Evolutionary conservation across 306 rosid genomes (phyloP).

Genomic region (Dryas octopetala): DNA sequence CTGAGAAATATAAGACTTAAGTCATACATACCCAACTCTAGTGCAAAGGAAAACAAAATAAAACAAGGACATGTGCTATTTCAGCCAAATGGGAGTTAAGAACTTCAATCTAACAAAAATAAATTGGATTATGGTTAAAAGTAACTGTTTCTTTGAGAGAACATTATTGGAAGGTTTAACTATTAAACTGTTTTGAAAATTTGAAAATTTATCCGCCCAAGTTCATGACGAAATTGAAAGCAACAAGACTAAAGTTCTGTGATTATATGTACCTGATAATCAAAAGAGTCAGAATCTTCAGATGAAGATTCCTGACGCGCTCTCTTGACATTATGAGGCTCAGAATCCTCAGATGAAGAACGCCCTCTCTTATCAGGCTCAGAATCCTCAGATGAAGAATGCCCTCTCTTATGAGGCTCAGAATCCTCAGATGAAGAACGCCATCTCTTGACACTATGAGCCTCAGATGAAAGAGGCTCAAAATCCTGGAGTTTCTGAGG

Average conservation of each 20-base stretch:
- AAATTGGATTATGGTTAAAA: neutral
- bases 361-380: no score
- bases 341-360: no score
- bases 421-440: no score
- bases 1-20: slow-evolving; percentile 5
- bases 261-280: slow-evolving; percentile 67
- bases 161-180: neutral
- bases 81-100: neutral
- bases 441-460: no score
- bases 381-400: no score
- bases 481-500: no score
- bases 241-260: slow-evolving; percentile 5
- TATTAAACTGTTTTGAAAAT: neutral
- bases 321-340: no score
- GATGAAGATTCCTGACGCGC: no score
- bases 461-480: no score
- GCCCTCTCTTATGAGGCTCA: no score
- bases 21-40: slow-evolving; percentile 10
- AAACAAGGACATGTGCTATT: neutral
- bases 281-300: slow-evolving; percentile 12
- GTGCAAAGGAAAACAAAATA: neutral
- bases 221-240: neutral
- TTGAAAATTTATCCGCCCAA: neutral
- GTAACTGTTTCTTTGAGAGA: slow-evolving; percentile 9
- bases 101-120: neutral